phyloP scores from a whole-genome alignment of 257 asterid genomes.

The Scutellaria galericulata region DNA sequence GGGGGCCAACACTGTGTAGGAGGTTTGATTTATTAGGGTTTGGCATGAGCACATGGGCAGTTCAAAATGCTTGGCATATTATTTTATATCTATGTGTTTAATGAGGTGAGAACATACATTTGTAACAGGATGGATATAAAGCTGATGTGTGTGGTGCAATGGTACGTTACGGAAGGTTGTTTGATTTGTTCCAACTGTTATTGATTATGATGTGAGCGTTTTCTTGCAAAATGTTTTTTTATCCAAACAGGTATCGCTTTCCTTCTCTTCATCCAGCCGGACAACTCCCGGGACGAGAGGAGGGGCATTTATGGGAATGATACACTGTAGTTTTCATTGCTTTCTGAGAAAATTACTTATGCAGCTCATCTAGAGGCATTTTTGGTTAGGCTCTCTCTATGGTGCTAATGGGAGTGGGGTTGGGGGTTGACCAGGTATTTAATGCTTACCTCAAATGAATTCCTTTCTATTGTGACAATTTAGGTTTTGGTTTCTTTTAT shows the following conservation, averaged over 20 bases:
- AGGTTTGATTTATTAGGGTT: constrained; percentile 29
- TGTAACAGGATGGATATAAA: not conserved
- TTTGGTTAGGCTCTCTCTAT: constrained; percentile 11
- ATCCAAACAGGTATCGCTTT: constrained; percentile 35
- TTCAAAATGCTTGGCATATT: constrained; percentile 23
- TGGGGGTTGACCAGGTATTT: constrained; percentile 13
- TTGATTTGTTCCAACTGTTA: constrained; percentile 11
- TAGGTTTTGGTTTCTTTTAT: not conserved
- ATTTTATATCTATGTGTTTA: constrained; percentile 22
- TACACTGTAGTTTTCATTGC: not conserved
- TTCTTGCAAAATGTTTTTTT: constrained; percentile 28
- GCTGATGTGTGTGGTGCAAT: constrained; percentile 28
- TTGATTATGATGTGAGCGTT: constrained; percentile 32
- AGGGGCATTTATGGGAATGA: constrained; percentile 15
- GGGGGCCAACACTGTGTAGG: constrained; percentile 21
- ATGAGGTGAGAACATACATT: constrained; percentile 16
- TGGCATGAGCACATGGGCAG: constrained; percentile 39
- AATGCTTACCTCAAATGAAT: not conserved
- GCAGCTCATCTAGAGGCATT: constrained; percentile 17
- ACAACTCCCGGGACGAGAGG: constrained; percentile 24
- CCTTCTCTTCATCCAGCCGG: constrained; percentile 31
- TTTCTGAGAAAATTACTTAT: constrained; percentile 11
- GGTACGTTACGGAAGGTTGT: constrained; percentile 36
- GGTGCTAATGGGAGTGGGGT: not conserved
- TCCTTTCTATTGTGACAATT: not conserved